phyloP scores from a whole-genome alignment of 495 filamentous ascomycete genomes.

The Neohortaea acidophila region DNA sequence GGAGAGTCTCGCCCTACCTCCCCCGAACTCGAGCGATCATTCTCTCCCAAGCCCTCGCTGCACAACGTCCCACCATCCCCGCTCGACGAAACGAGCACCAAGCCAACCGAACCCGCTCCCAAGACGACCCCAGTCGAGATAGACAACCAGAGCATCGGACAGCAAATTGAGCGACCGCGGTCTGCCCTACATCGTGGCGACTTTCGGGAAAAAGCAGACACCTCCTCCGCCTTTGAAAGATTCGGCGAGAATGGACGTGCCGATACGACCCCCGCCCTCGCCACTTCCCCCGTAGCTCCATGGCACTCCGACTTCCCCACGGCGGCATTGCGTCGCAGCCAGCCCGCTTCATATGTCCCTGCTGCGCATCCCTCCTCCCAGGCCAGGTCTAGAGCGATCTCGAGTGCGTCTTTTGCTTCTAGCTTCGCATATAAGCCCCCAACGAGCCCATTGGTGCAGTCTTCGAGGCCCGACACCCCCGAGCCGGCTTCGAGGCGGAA shows the following conservation, averaged over 20 bases:
- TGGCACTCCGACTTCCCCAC: constrained; percentile 26
- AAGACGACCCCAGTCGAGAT: too few relatives aligned
- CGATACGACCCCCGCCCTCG: constrained; percentile 11
- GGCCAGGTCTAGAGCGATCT: constrained; percentile 38
- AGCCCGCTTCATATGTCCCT: not conserved
- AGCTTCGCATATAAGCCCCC: constrained; percentile 76
- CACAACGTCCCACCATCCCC: too few relatives aligned
- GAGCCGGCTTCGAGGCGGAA: constrained; percentile 23
- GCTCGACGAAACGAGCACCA: too few relatives aligned
- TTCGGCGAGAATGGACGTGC: constrained; percentile 1
- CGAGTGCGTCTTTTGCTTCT: constrained; percentile 58
- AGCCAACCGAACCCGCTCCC: too few relatives aligned
- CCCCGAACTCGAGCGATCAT: constrained; percentile 9
- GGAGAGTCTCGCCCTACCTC: constrained; percentile 33
- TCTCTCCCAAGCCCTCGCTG: too few relatives aligned
- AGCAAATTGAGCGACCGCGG: constrained; percentile 64
- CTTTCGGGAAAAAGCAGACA: constrained; percentile 40
- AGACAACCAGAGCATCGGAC: constrained; percentile 25
- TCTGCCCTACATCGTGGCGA: constrained; percentile 84
- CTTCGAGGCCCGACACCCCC: constrained; percentile 62
- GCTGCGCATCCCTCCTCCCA: not conserved
- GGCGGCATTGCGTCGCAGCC: constrained; percentile 15
- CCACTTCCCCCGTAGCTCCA: constrained; percentile 27
- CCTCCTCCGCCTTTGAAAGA: constrained; percentile 1
- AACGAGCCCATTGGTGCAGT: constrained; percentile 83